These are phyloP conservation scores for Oryza glaberrima DNA, from an alignment of 176 grass and related monocot genomes.

Conservation along the genomic window DNA sequence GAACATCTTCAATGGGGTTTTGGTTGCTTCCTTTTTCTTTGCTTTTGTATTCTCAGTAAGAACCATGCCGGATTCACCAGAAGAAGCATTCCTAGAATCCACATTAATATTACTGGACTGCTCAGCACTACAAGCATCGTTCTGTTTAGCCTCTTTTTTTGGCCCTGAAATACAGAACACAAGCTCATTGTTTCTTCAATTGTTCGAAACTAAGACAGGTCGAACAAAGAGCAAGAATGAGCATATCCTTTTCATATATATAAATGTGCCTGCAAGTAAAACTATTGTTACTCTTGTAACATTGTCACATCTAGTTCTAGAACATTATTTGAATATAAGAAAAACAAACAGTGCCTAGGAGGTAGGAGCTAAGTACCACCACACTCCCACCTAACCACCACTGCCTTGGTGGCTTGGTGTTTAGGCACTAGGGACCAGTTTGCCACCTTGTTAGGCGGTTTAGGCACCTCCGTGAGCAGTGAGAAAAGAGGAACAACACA, in stretches of 20 bases:
- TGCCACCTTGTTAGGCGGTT: not conserved
- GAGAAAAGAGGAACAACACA: conserved; percentile 5
- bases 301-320: conserved; percentile 33
- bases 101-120: not conserved
- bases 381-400: too few relatives aligned
- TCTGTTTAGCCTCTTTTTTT: conserved; percentile 41
- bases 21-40: conserved; percentile 39
- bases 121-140: conserved; percentile 27
- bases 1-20: conserved; percentile 42
- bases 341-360: conserved; percentile 7
- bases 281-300: conserved; percentile 51
- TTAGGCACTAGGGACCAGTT: not conserved
- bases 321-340: conserved; percentile 25
- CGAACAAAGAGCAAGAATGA: conserved; percentile 46
- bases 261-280: conserved; percentile 60
- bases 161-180: conserved; percentile 69
- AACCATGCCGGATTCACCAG: conserved; percentile 34
- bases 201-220: conserved; percentile 55
- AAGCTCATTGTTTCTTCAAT: conserved; percentile 63
- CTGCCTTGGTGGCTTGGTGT: too few relatives aligned
- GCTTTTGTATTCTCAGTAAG: conserved; percentile 36
- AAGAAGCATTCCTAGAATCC: conserved; percentile 38
- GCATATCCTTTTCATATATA: conserved; percentile 53
- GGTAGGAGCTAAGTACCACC: not conserved
- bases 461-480: not conserved